phyloP scores from a whole-genome alignment of 306 rosid species.

The Astragalus membranaceus region DNA sequence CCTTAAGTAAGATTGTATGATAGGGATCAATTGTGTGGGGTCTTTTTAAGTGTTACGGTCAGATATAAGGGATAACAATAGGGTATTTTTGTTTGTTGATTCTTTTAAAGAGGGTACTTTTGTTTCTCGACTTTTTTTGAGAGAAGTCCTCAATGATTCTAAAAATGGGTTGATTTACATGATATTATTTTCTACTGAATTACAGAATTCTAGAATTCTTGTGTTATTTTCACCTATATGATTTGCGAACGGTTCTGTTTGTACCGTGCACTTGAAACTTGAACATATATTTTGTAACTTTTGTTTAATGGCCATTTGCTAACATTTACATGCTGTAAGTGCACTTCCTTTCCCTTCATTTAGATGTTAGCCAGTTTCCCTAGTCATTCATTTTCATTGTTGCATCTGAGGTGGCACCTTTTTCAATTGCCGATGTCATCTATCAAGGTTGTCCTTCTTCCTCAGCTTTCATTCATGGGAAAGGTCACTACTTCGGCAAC shows the following conservation, averaged over 20 bases:
- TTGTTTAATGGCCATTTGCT: background rate
- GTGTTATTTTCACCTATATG: constrained; percentile 6
- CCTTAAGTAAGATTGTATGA: background rate
- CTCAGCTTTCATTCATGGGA: no score
- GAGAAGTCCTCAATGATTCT: background rate
- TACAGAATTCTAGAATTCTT: background rate
- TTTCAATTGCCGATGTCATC: no score
- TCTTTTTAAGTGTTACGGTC: background rate
- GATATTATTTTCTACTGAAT: background rate
- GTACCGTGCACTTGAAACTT: background rate
- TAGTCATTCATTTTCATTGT: background rate
- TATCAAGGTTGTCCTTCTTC: no score
- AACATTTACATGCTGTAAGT: background rate
- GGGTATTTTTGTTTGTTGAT: background rate
- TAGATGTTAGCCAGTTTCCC: background rate
- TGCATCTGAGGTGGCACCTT: no score
- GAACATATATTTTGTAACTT: background rate
- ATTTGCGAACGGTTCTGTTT: background rate
- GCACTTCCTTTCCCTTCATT: constrained; percentile 5
- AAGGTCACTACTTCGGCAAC: no score
- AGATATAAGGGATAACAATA: background rate
- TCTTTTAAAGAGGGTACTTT: background rate
- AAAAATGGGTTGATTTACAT: background rate
- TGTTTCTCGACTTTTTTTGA: background rate
- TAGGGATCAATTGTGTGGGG: background rate